Evolutionary conservation across 2,329 filamentous ascomycete species (phyloP), one percentile per base, ranked within the genome.

Genomic region (Phyllosticta ampelicida): DNA sequence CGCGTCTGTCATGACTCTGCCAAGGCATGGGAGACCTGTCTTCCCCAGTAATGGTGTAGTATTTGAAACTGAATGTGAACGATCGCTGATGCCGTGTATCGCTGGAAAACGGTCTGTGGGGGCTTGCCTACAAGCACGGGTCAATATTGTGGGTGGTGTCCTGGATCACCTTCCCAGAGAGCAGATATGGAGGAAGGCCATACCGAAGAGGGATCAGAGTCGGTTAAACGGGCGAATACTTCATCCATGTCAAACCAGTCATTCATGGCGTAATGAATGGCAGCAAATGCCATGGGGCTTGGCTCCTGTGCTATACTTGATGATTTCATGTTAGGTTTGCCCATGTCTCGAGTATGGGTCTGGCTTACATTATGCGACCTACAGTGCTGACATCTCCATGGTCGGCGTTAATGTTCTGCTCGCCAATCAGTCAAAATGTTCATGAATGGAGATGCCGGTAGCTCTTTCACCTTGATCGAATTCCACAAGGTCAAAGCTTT

Each of bases 21-120:
- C 82, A 86, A 5, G 79, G 73, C 64, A 82, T 80, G 0, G 83
- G 82, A 29, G 75, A 73, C 48, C 82, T 77, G 3, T 76, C 77
- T 4, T 80, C 74, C 1, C 77, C 79, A 11, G 85, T 77, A 6
- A 84, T 74, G 5, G 82, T 85, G 64, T 83, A 85, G 65, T 85
- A 86, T 63, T 85, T 84, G 66, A 86, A 84, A 49, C 77, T 80
- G 65, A 86, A 85, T 62, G 84, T 78, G 66, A 85, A 84, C 8
- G 78, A 80, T 6, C 78, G 73, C 62, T 81, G 81, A 11, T 77
- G 77, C 8, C 78, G 70, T 4, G 70, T 65, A 26, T 77, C 72
- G 2, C 68, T 61, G 16, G 73, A 68, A 55, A 72, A 82, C n/a
- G 78, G 76, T 23, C 80, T 74, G 60, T 78, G 72, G 11, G 57